Conservation (phyloP, 768 basidiomycete genomes). For the Rickenella mellea region DNA sequence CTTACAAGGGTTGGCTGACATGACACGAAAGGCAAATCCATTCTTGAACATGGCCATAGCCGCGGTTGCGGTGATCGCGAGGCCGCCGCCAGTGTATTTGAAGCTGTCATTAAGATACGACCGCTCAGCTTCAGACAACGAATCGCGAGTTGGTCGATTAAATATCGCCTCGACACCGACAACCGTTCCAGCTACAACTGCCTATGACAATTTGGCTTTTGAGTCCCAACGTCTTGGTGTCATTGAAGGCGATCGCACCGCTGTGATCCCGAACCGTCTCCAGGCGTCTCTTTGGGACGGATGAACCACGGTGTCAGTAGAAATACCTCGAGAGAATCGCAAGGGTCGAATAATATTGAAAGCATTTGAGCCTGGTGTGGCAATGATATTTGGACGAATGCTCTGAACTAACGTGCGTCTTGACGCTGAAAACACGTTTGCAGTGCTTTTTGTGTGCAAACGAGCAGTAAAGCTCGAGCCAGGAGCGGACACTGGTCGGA, state of each 20-base stretch:
- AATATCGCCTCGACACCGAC: slow-evolving; percentile 54
- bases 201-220: slow-evolving; percentile 32
- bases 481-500: too few relatives aligned
- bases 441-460: too few relatives aligned
- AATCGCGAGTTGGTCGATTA: slow-evolving; percentile 72
- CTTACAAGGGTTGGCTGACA: slow-evolving; percentile 79
- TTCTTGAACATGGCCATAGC: slow-evolving; percentile 70
- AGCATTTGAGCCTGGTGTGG: too few relatives aligned
- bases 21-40: slow-evolving; percentile 60
- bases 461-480: too few relatives aligned
- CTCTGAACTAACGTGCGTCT: too few relatives aligned
- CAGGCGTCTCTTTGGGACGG: slow-evolving; percentile 32
- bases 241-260: slow-evolving; percentile 25
- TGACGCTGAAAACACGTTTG: too few relatives aligned
- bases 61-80: slow-evolving; percentile 66
- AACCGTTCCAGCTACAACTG: slow-evolving; percentile 62
- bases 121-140: slow-evolving; percentile 51
- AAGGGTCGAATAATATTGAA: too few relatives aligned
- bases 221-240: background rate
- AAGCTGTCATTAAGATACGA: slow-evolving; percentile 69
- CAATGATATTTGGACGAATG: too few relatives aligned
- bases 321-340: background rate
- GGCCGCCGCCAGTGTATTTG: slow-evolving; percentile 76
- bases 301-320: slow-evolving; percentile 14
- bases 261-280: slow-evolving; percentile 43